These are phyloP conservation scores for Massarina eburnea DNA, from an alignment of 2,329 filamentous ascomycete species.

Conservation along the genomic window DNA sequence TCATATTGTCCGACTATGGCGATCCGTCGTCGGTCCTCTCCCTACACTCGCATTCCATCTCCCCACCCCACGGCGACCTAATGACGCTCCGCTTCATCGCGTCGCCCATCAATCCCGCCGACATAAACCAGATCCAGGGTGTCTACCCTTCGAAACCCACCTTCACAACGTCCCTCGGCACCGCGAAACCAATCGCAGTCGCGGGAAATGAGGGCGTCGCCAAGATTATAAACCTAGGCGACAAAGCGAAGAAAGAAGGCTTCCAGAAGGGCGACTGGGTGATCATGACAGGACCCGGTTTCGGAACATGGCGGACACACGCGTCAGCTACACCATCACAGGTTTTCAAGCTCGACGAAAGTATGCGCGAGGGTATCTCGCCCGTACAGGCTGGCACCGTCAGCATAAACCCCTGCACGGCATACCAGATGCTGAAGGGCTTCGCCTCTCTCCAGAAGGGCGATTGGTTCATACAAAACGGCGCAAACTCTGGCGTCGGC, in stretches of 20 bases:
- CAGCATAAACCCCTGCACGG: conserved; percentile 89
- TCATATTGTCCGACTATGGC: conserved; percentile 73
- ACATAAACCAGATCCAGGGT: conserved; percentile 97
- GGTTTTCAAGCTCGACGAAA: conserved; percentile 70
- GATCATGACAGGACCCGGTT: conserved; percentile 77
- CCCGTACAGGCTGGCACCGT: conserved; percentile 83
- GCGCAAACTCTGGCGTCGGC: conserved; percentile 91
- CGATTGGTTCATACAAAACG: conserved; percentile 96
- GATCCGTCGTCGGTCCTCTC: conserved; percentile 72
- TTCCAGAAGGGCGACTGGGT: conserved; percentile 87
- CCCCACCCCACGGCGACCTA: conserved; percentile 68
- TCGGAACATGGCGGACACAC: conserved; percentile 95
- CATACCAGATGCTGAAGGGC: conserved; percentile 88
- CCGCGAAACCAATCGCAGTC: conserved; percentile 71
- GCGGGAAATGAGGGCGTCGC: conserved; percentile 93
- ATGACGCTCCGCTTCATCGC: conserved; percentile 86
- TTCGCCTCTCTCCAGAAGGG: conserved; percentile 70
- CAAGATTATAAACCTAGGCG: conserved; percentile 75
- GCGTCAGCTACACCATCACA: conserved; percentile 64
- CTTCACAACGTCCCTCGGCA: conserved; percentile 76
- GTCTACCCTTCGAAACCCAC: conserved; percentile 86
- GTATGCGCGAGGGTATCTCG: conserved; percentile 68
- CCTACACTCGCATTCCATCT: conserved; percentile 75
- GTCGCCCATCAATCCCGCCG: conserved; percentile 91
- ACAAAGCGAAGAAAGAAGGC: conserved; percentile 54